A percentile compares a stretch with the other conserved stretches of the same genome.
Evolutionary conservation across 768 basidiomycete genomes (phyloP).

Genomic region (Auricularia sp.): DNA sequence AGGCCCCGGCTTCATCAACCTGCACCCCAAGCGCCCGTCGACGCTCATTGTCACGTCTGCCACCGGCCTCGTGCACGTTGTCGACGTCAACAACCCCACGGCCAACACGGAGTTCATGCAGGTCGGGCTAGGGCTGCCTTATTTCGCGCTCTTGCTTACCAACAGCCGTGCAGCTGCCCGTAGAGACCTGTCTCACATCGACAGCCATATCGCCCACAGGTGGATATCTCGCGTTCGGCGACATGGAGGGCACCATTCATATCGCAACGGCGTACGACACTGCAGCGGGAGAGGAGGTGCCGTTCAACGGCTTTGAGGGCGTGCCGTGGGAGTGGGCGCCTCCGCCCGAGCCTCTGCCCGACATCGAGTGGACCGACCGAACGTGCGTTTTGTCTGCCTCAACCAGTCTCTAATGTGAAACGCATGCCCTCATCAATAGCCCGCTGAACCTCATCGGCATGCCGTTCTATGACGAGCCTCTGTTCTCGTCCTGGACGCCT

Average conservation of each 20-base stretch:
- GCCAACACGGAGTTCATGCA: constrained; percentile 65
- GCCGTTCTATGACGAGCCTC: constrained; percentile 64
- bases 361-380: constrained; percentile 70
- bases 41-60: constrained; percentile 66
- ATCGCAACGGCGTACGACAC: constrained; percentile 66
- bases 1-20: constrained; percentile 75
- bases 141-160: constrained; percentile 1
- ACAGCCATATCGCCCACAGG: constrained; percentile 76
- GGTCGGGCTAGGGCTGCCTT: constrained; percentile 28
- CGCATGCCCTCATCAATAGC: constrained; percentile 26
- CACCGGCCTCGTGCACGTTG: constrained; percentile 75
- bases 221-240: constrained; percentile 88
- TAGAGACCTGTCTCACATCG: constrained; percentile 55
- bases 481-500: constrained; percentile 58
- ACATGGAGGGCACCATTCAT: constrained; percentile 76
- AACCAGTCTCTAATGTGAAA: neutral
- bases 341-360: constrained; percentile 50
- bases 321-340: constrained; percentile 82
- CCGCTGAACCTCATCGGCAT: constrained; percentile 84
- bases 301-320: constrained; percentile 87
- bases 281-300: constrained; percentile 36
- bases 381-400: constrained; percentile 38
- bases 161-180: constrained; percentile 27
- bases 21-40: constrained; percentile 66
- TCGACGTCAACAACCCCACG: constrained; percentile 66